Evolutionary conservation across 768 basidiomycete genomes (phyloP).

Genomic region (Dentipellis fragilis): DNA sequence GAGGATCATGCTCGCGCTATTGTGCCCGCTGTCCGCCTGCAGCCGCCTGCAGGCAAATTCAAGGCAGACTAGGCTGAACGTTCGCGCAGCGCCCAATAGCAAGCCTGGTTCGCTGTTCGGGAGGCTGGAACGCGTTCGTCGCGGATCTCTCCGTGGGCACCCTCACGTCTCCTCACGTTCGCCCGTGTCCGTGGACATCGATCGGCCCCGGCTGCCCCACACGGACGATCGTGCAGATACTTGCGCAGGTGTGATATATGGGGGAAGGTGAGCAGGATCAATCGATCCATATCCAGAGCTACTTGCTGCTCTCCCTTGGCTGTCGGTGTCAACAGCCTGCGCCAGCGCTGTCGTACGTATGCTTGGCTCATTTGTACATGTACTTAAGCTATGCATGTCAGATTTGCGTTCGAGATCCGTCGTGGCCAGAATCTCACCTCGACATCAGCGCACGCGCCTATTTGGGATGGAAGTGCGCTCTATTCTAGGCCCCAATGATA

Average conservation of each 20-base stretch:
- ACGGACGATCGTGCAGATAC: not conserved
- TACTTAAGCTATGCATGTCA: no score
- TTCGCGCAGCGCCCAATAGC: not conserved
- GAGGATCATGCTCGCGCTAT: not conserved
- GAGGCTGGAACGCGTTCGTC: not conserved
- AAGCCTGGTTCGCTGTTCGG: not conserved
- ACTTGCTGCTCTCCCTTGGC: no score
- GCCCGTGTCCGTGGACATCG: not conserved
- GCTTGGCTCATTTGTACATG: no score
- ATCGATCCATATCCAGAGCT: not conserved
- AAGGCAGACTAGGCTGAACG: not conserved
- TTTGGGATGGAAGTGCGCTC: no score
- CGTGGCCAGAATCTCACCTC: no score
- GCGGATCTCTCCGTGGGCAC: not conserved
- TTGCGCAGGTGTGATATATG: not conserved
- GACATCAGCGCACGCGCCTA: no score
- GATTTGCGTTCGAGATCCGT: no score
- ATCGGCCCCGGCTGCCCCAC: not conserved
- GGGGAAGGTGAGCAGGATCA: not conserved
- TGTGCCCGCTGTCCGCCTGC: not conserved
- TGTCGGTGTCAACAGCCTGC: no score
- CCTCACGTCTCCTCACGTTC: not conserved
- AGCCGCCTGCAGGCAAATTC: not conserved
- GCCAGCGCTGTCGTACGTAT: no score
- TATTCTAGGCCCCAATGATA: no score